phyloP scores from a whole-genome alignment of 1,284 basidiomycete genomes.

The Agaricales sp. region DNA sequence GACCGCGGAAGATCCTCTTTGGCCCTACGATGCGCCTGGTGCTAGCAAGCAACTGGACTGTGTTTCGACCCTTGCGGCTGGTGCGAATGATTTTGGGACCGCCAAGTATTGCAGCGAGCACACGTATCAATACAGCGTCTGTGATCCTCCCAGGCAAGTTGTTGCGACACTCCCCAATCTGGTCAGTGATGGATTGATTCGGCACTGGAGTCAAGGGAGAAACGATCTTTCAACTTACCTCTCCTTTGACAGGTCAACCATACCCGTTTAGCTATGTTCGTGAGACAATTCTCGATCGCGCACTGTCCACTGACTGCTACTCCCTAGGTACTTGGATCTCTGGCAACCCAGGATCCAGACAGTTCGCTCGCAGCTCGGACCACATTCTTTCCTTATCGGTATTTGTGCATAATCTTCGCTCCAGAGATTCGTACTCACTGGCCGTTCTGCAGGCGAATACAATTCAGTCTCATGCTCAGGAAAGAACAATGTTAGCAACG shows the following conservation, averaged over 20 bases:
- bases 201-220: too few species aligned
- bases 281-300: neutral
- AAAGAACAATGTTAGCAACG: slow-evolving; percentile 34
- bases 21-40: slow-evolving; percentile 33
- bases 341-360: slow-evolving; percentile 40
- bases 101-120: slow-evolving; percentile 37
- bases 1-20: slow-evolving; percentile 38
- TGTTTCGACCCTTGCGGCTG: slow-evolving; percentile 33
- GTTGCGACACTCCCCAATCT: slow-evolving; percentile 38
- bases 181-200: slow-evolving; percentile 18
- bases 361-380: slow-evolving; percentile 32
- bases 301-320: neutral
- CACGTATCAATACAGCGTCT: slow-evolving; percentile 42
- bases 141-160: slow-evolving; percentile 30
- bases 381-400: slow-evolving; percentile 36
- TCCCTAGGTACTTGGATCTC: slow-evolving; percentile 34
- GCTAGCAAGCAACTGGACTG: slow-evolving; percentile 33
- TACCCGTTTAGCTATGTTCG: slow-evolving; percentile 34
- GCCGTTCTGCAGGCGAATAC: slow-evolving; percentile 29
- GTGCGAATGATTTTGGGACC: slow-evolving; percentile 26
- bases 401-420: slow-evolving; percentile 4
- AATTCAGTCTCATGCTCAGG: slow-evolving; percentile 43
- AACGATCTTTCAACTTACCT: neutral
- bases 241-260: slow-evolving; percentile 30
- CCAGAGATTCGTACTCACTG: too few species aligned